These are phyloP conservation scores for Microcera coccophila DNA, from an alignment of 2,329 filamentous ascomycete genomes.

Conservation along the genomic window DNA sequence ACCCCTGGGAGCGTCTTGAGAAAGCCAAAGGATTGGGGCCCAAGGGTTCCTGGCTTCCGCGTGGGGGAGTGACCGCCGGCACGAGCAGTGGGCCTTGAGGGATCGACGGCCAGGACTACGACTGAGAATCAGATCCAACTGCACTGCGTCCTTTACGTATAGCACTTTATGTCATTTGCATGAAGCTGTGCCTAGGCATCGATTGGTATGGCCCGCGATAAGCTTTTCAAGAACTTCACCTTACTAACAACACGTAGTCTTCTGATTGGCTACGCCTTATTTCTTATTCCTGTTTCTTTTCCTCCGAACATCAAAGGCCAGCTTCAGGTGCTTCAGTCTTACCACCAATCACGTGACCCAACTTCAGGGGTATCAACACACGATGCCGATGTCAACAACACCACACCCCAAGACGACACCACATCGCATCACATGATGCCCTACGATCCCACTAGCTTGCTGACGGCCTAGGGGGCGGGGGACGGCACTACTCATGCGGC, in stretches of 20 bases:
- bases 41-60: constrained; percentile 43
- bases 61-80: constrained; percentile 4
- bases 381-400: constrained; percentile 6
- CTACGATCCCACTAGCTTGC: constrained; percentile 11
- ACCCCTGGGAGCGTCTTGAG: constrained; percentile 65
- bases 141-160: too few species aligned
- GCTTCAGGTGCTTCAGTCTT: too few species aligned
- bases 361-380: constrained; percentile 19
- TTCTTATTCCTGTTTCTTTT: too few species aligned
- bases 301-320: too few species aligned
- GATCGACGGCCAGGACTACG: not conserved
- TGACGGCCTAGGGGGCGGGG: constrained; percentile 18
- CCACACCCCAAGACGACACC: constrained; percentile 10
- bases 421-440: constrained; percentile 19
- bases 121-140: too few species aligned
- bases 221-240: too few species aligned
- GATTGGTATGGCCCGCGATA: too few species aligned
- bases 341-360: constrained; percentile 15
- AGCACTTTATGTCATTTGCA: too few species aligned
- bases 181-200: too few species aligned
- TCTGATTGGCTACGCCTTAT: too few species aligned
- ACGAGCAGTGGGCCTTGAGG: not conserved
- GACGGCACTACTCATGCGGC: constrained; percentile 19
- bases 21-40: constrained; percentile 40
- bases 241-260: too few species aligned